Evolutionary conservation across 208 protist genomes (phyloP), one percentile per base, ranked within the genome.

Genomic region (Leishmania tropica): DNA sequence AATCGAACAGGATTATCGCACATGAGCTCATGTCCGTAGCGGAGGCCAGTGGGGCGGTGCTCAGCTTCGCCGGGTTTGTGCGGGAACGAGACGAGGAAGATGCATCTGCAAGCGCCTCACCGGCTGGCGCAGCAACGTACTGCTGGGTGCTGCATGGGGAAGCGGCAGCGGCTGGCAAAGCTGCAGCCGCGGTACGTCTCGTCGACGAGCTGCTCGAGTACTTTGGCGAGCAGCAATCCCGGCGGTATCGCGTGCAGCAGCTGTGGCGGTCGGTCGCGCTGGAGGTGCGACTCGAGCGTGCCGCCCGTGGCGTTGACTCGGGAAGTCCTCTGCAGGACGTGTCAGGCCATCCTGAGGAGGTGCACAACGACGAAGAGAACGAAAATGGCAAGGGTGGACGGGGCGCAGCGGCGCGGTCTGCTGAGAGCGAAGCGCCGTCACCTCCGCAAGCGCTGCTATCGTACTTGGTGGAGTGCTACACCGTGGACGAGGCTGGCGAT

Each of bases 401-500:
- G n/a, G 51, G 31, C 17, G 28, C 72, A 60, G 40, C 42, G 21
- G 21, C 24, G 68, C 42, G 10, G 42, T 21, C 68, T 24, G 28
- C 68, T 48, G 40, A 73, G 45, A 73, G 68, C 24, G 68, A 35
- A 28, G 45, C 40, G 10, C 31, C 3, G 31, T 15, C 51, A 53
- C 54, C 60, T 8, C 70, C 81, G 15, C 87, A 83, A 11, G 79
- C 83, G 24, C 77, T 93, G n/a, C 67, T 85, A 17, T 45, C 72
- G 5, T 90, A 87, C 70, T 74, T 93, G 54, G 77, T 79, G 45
- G 80, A 85, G 67, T 87, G 87, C 45, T 94, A 92, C 81, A 89
- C 83, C 19, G 56, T 80, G 4, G 92, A 96, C 76, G 90, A 93
- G 48, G 90, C 88, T 3, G 92, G 92, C 47, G 92, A 96, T 73